A percentile compares a stretch with the other conserved stretches of the same genome.
These are phyloP conservation scores for Myochromella boudieri DNA, from an alignment of 768 basidiomycete genomes.

Conservation along the genomic window DNA sequence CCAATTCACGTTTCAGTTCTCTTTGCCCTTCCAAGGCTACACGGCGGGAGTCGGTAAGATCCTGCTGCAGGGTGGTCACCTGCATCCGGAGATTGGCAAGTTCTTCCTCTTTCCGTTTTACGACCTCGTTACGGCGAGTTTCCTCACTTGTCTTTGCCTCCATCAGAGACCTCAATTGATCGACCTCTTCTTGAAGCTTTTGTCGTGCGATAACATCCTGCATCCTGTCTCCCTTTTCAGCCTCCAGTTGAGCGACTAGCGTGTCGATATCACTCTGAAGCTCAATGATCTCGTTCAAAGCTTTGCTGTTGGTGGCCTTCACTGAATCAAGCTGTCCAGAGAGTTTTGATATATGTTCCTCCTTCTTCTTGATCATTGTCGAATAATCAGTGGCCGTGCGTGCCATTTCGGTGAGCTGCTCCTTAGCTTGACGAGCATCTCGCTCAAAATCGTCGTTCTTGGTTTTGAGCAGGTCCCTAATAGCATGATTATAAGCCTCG, in stretches of 20 bases:
- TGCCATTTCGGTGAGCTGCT: constrained; percentile 76
- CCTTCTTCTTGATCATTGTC: constrained; percentile 72
- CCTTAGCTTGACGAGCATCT: constrained; percentile 68
- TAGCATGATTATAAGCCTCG: constrained; percentile 2
- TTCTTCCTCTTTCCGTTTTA: constrained; percentile 86
- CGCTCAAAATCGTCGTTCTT: constrained; percentile 64
- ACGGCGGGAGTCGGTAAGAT: constrained; percentile 65
- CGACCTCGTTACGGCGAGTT: constrained; percentile 77
- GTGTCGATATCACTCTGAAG: constrained; percentile 70
- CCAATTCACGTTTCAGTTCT: constrained; percentile 75
- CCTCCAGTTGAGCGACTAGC: constrained; percentile 59
- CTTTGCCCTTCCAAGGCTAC: constrained; percentile 63
- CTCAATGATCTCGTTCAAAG: constrained; percentile 62
- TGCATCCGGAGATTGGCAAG: constrained; percentile 69
- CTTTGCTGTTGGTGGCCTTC: constrained; percentile 52
- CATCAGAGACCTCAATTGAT: constrained; percentile 81
- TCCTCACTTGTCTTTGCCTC: constrained; percentile 88
- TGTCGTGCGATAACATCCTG: constrained; percentile 46
- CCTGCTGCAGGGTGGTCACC: constrained; percentile 57
- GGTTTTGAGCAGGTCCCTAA: constrained; percentile 62
- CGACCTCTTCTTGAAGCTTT: constrained; percentile 80
- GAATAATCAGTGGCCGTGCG: constrained; percentile 77
- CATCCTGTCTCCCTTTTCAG: constrained; percentile 52
- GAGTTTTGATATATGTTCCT: constrained; percentile 62
- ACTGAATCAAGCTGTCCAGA: constrained; percentile 51